A percentile compares a stretch with the other conserved stretches of the same genome.
These are phyloP conservation scores for Diaporthe caulivora DNA, from an alignment of 2,329 filamentous ascomycete species.

Conservation along the genomic window DNA sequence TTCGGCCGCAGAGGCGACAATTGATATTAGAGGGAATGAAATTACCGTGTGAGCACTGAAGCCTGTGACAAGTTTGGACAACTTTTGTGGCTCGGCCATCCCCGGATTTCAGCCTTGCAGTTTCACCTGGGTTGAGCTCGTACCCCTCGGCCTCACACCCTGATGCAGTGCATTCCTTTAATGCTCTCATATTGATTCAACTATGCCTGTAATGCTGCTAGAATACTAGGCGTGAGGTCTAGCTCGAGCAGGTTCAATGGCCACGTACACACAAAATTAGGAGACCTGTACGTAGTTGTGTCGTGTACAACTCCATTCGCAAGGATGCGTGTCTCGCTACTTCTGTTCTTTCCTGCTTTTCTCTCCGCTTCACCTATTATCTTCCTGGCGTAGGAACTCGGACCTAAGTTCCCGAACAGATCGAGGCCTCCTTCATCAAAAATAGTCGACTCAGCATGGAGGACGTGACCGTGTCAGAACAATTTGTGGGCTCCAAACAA, in stretches of 20 bases:
- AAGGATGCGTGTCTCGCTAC: no score
- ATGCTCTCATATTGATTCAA: no score
- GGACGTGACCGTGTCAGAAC: neutral
- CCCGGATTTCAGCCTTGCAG: neutral
- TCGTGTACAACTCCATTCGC: no score
- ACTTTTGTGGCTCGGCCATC: neutral
- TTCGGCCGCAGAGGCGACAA: constrained; percentile 3
- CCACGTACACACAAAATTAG: no score
- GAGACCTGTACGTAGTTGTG: no score
- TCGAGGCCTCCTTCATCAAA: neutral
- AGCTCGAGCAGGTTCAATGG: no score
- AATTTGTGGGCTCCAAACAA: neutral
- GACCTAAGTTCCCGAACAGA: neutral
- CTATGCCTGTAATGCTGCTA: no score
- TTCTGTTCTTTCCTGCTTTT: no score
- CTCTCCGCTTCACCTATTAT: neutral
- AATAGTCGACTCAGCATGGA: neutral
- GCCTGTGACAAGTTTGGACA: neutral
- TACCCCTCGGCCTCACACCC: neutral
- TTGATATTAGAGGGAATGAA: no score
- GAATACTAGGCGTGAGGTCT: no score
- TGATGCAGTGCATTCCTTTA: neutral
- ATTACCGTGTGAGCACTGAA: neutral
- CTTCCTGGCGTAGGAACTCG: no score
- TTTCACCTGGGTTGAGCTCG: neutral